A percentile compares a stretch with the other conserved stretches of the same genome.
Evolutionary conservation across 805 yeast species (phyloP).

Genomic region (Ogataea corticis): DNA sequence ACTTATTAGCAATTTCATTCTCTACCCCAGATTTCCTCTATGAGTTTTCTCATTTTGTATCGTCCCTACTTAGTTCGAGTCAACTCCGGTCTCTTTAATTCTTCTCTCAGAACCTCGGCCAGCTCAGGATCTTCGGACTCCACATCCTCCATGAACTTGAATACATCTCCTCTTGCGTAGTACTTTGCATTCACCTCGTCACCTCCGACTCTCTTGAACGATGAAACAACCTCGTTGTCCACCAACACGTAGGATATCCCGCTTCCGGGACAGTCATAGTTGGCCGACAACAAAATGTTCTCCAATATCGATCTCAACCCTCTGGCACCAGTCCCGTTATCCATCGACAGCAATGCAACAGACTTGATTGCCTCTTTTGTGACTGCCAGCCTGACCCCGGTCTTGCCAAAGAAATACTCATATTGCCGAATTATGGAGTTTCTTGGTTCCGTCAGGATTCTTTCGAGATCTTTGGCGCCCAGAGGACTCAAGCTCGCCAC

Average conservation of each 20-base stretch:
- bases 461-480: slow-evolving; percentile 43
- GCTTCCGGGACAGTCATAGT: slow-evolving; percentile 62
- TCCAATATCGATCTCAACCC: slow-evolving; percentile 59
- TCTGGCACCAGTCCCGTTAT: slow-evolving; percentile 62
- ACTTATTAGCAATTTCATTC: too few species aligned
- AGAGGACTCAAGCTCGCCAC: slow-evolving; percentile 51
- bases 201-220: slow-evolving; percentile 1
- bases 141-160: slow-evolving; percentile 42
- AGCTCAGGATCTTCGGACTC: slow-evolving; percentile 42
- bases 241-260: slow-evolving; percentile 51
- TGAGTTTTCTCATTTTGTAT: too few species aligned
- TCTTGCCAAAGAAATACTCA: slow-evolving; percentile 51
- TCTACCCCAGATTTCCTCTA: slow-evolving; percentile 3
- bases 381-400: slow-evolving; percentile 50
- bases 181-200: slow-evolving; percentile 41
- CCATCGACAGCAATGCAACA: slow-evolving; percentile 49
- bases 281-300: slow-evolving; percentile 48
- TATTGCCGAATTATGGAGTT: slow-evolving; percentile 57
- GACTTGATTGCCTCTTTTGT: slow-evolving; percentile 48
- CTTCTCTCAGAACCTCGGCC: slow-evolving; percentile 35
- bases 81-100: slow-evolving; percentile 26
- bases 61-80: neutral
- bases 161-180: slow-evolving; percentile 45
- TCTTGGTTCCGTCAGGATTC: slow-evolving; percentile 55
- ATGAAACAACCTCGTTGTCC: slow-evolving; percentile 43